phyloP scores from a whole-genome alignment of 2,329 filamentous ascomycete species.

The Thielaviopsis euricoi region DNA sequence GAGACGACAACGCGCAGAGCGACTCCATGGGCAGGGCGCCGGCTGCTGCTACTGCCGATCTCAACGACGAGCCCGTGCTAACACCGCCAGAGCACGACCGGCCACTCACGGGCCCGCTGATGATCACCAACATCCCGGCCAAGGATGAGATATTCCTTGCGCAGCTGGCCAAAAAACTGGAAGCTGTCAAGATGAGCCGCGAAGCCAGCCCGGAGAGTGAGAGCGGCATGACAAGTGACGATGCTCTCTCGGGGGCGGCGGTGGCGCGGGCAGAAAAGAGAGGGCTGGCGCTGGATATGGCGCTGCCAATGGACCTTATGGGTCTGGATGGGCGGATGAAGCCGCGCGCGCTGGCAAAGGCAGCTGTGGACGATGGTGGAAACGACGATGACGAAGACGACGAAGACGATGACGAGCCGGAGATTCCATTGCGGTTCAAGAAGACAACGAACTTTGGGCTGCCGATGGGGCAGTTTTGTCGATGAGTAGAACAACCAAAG shows the following conservation, averaged over 20 bases:
- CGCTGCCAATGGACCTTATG: slow-evolving; percentile 15
- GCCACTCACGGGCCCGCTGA: slow-evolving; percentile 33
- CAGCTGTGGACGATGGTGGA: slow-evolving; percentile 14
- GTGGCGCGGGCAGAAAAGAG: neutral
- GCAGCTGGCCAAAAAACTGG: slow-evolving; percentile 33
- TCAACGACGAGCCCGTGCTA: slow-evolving; percentile 15
- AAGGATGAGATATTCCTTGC: slow-evolving; percentile 38
- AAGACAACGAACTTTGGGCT: slow-evolving; percentile 29
- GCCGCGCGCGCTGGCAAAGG: neutral
- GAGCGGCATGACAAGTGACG: neutral
- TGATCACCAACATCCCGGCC: slow-evolving; percentile 37
- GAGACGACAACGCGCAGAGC: too few relatives aligned
- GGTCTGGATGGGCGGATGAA: slow-evolving; percentile 11
- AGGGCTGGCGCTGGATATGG: slow-evolving; percentile 10
- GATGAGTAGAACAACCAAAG: neutral
- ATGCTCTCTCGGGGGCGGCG: neutral
- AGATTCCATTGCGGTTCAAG: slow-evolving; percentile 30
- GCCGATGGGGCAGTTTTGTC: slow-evolving; percentile 7
- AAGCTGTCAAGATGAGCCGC: slow-evolving; percentile 29
- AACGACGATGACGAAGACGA: slow-evolving; percentile 1
- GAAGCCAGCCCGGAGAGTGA: slow-evolving; percentile 17
- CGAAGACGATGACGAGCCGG: slow-evolving; percentile 20
- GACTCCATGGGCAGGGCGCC: neutral
- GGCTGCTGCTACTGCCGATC: neutral
- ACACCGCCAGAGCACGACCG: slow-evolving; percentile 28